Evolutionary conservation across 805 yeast species (phyloP).

Genomic region (Yamadazyma akitaensis): DNA sequence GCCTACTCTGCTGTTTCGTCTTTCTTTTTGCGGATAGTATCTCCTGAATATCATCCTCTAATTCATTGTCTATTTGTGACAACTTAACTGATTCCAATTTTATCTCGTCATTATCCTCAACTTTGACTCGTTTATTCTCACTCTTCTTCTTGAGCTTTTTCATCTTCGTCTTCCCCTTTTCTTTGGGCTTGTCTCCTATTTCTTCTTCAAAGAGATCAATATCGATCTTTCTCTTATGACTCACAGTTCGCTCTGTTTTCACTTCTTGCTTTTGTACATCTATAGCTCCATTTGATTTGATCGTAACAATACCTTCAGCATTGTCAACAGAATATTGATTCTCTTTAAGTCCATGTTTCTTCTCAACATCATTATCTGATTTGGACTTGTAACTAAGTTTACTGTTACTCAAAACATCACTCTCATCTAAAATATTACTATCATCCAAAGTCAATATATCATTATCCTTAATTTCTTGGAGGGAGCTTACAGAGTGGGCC

Average conservation of each 20-base stretch:
- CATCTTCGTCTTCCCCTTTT: constrained; percentile 25
- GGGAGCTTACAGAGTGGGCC: constrained; percentile 44
- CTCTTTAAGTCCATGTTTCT: constrained; percentile 17
- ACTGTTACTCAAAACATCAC: constrained; percentile 39
- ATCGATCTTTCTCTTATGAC: not conserved
- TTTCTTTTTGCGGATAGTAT: constrained; percentile 19
- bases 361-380: constrained; percentile 10
- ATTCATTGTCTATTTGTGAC: constrained; percentile 19
- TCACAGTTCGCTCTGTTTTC: not conserved
- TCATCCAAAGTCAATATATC: constrained; percentile 60
- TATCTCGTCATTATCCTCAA: constrained; percentile 15
- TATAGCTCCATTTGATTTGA: not conserved
- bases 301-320: not conserved
- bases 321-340: constrained; percentile 16
- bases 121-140: constrained; percentile 24
- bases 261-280: not conserved
- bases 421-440: constrained; percentile 31
- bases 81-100: constrained; percentile 30
- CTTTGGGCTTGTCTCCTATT: not conserved
- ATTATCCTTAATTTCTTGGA: constrained; percentile 35
- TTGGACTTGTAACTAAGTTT: constrained; percentile 16
- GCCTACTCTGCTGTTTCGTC: constrained; percentile 26
- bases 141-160: constrained; percentile 42
- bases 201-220: constrained; percentile 9
- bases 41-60: constrained; percentile 27